Evolutionary conservation across 768 basidiomycete species (phyloP), one percentile per base, ranked within the genome.

Genomic region (Gautieria morchelliformis): DNA sequence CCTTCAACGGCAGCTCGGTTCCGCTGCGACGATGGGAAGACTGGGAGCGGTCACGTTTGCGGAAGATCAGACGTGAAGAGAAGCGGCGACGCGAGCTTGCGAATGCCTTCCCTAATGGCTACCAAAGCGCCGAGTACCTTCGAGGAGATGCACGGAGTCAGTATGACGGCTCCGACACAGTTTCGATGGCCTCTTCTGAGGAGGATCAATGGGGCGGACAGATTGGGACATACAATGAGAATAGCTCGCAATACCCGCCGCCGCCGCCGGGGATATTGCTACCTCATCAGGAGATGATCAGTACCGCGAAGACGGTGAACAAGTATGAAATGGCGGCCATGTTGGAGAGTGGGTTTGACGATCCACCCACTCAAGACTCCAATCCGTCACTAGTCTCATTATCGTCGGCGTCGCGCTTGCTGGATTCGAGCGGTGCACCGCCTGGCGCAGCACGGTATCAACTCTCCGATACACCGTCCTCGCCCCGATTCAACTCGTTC

Each of bases 11-110:
- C 5, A 70, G 76, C 44, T 81, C 80, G 0, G 82, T 98, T n/a
- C 93, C 96, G 0, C 72, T 98, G 67, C 83, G 95, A n/a, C 80
- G 95, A 51, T 99, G 96, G 96, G 96, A 98, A 71, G 95, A 99
- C 64, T 99, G 95, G 96, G 96, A 99, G 67, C 83, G 93, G 22
- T 95, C 93, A 24, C 80, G 96, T 45, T 76, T 98, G 48, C 86
- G 95, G 52, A 98, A 97, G 72, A 61, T 95, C 33, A 83, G 81
- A 60, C 84, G 96, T 1, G 94, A 96, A 65, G 90, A 93, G 63
- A 78, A 85, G 62, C 76, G 92, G 58, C 74, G 86, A 58, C 77
- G 75, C 64, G 93, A 97, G 7, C 79, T 96, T 62, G 93, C 93
- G 65, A 81, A 89, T 45, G 69, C 75, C 35, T 84, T 89, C 67